Conservation (phyloP, 2,329 filamentous ascomycete species). For the Fusarium sp. region DNA sequence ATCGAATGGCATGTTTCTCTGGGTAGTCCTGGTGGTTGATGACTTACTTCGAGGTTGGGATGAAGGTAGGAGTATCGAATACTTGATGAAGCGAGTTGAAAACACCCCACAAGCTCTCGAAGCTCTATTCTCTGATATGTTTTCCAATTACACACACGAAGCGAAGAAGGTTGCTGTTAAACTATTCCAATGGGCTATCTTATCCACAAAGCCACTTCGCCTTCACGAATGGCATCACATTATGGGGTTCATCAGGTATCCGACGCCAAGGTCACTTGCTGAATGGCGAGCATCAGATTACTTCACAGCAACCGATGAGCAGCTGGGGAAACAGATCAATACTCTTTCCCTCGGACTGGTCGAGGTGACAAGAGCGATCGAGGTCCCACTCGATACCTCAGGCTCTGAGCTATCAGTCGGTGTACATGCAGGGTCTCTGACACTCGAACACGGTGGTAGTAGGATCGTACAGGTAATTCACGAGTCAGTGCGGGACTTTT, state of each 20-base stretch:
- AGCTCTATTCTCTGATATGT: not conserved
- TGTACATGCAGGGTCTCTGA: constrained; percentile 23
- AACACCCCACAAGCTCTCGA: constrained; percentile 1
- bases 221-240: constrained; percentile 36
- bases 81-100: not conserved
- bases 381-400: too few relatives aligned
- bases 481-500: constrained; percentile 20
- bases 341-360: constrained; percentile 12
- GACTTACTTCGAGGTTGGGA: constrained; percentile 8
- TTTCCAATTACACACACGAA: not conserved
- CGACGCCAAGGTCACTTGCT: not conserved
- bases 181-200: constrained; percentile 16
- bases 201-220: not conserved
- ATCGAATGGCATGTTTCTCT: constrained; percentile 25
- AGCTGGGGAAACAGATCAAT: constrained; percentile 27
- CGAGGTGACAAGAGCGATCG: not conserved
- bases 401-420: not conserved
- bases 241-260: constrained; percentile 11
- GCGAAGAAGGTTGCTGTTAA: not conserved
- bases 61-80: not conserved
- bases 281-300: constrained; percentile 7
- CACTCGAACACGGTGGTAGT: constrained; percentile 16
- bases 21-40: constrained; percentile 21
- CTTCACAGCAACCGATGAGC: constrained; percentile 9
- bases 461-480: constrained; percentile 25